Base-by-base conservation (phyloP, 257 asterid genomes). In the Coffea canephora region DNA sequence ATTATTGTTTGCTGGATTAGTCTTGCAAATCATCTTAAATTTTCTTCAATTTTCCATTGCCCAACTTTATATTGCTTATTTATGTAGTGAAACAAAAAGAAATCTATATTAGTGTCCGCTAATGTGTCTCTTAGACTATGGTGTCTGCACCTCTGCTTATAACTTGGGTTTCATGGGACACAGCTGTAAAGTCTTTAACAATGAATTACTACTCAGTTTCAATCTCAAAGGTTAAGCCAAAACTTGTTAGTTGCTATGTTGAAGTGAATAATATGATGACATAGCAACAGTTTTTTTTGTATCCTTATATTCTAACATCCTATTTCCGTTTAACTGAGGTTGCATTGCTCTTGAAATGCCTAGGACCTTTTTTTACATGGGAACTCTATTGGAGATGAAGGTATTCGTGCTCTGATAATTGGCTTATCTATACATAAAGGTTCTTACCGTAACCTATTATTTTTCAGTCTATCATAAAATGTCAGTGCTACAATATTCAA, bases 301-400 rank as follows among this genome's bases (percentile, higher is more conserved):
- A 9, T 69, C 67, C 46, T 16, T 70, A 49, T 59, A 6, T 27
- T 27, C 61, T 15, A 52, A 25, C 46, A 45, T 62, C 19, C 14
- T 16, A 1, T 41, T 23, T 78, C 34, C 68, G 46, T 39, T 25
- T 9, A 9, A 36, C 45, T 75, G 69, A 34, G 19, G 57, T 36
- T 54, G 8, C 62, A 4, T 73, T 49, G 68, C 48, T 62, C 45
- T 65, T 77, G 73, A 54, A 82, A 66, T 89, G 83, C 78, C 69
- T 79, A 95, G 99, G 97, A 93, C 88, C 96, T 95, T 74, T 86
- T 85, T 89, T 82, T 95, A 88, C 94, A 94, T 84, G 99, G 98
- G 70, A 95, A 95, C 90, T 83, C 95, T 73, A 85, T 95, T 72
- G 99, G 99, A 1, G 97, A 95, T 92, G 99, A 92, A 90, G 99